phyloP scores from a whole-genome alignment of 2,329 filamentous ascomycete genomes.

The Nemania sp. region DNA sequence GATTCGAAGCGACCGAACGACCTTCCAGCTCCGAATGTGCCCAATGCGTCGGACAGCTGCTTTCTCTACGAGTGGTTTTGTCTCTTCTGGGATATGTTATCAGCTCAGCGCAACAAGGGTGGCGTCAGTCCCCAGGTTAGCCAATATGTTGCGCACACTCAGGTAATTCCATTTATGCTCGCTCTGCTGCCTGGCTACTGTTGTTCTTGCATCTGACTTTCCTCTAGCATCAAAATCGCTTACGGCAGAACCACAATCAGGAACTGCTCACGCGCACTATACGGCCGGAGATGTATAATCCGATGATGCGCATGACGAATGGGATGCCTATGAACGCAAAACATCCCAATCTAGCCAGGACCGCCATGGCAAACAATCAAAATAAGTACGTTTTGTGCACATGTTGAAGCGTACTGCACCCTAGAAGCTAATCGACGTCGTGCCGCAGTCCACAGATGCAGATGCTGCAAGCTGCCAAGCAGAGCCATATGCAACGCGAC shows the following conservation, averaged over 20 bases:
- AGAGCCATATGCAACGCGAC: constrained; percentile 84
- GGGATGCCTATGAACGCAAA: constrained; percentile 63
- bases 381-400: constrained; percentile 60
- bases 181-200: constrained; percentile 16
- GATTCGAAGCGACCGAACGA: constrained; percentile 77
- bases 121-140: constrained; percentile 66
- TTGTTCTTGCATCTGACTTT: constrained; percentile 32
- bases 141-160: constrained; percentile 80
- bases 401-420: too few relatives aligned
- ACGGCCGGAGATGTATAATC: constrained; percentile 64
- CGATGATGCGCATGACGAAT: constrained; percentile 71
- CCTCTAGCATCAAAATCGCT: constrained; percentile 65
- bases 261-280: constrained; percentile 77
- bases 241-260: constrained; percentile 77
- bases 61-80: constrained; percentile 99
- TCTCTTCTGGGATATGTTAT: constrained; percentile 95
- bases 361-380: constrained; percentile 78
- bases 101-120: constrained; percentile 73
- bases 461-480: constrained; percentile 69
- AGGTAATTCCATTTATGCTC: constrained; percentile 60
- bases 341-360: constrained; percentile 67
- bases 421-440: constrained; percentile 26
- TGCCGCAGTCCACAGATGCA: constrained; percentile 67
- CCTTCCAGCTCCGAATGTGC: constrained; percentile 74
- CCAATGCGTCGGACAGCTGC: constrained; percentile 69